These are phyloP conservation scores for Aspergillus carlsbadensis DNA, from an alignment of 495 filamentous ascomycete species.

Conservation along the genomic window DNA sequence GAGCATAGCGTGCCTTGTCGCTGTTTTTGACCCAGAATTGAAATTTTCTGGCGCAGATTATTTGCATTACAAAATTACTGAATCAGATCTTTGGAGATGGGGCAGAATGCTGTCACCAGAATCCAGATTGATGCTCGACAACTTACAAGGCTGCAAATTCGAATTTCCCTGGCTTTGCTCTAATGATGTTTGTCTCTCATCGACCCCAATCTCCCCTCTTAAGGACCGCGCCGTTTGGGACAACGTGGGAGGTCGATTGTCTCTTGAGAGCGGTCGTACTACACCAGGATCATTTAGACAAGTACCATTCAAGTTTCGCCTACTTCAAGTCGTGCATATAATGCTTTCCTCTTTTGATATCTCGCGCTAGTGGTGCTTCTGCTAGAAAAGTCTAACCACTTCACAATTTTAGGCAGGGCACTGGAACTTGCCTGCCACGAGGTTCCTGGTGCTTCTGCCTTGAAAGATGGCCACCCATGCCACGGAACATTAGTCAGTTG, in stretches of 20 bases:
- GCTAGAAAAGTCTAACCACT: conserved; percentile 15
- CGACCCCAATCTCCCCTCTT: not conserved
- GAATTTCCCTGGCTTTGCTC: not conserved
- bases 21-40: not conserved
- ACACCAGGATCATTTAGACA: not conserved
- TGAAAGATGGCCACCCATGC: not conserved
- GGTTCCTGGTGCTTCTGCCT: not conserved
- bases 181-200: not conserved
- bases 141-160: not conserved
- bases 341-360: conserved; percentile 13
- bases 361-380: not conserved
- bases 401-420: not conserved
- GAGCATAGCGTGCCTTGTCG: conserved; percentile 15
- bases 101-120: not conserved
- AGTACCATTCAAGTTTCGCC: not conserved
- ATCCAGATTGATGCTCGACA: too few relatives aligned
- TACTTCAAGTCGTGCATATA: not conserved
- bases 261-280: not conserved
- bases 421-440: too few relatives aligned
- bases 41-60: not conserved
- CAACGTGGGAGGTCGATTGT: not conserved
- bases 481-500: not conserved
- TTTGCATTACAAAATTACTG: too few relatives aligned
- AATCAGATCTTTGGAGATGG: too few relatives aligned
- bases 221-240: not conserved